These are phyloP conservation scores for Sporothrix sp. DNA, from an alignment of 2,329 filamentous ascomycete species.

Conservation along the genomic window DNA sequence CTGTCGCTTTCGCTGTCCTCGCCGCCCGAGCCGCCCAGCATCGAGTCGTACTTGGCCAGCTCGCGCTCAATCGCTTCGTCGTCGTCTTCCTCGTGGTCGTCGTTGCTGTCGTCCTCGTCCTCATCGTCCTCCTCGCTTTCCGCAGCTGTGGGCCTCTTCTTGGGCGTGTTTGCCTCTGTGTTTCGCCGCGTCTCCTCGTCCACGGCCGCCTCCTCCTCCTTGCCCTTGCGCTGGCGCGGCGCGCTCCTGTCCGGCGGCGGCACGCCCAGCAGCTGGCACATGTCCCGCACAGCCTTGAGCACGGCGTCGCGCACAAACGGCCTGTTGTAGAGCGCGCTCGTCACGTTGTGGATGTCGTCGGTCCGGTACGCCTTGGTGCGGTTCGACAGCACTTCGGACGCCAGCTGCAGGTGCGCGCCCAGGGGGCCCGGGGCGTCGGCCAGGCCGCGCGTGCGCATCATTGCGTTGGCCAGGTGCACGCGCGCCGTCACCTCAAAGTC, in stretches of 20 bases:
- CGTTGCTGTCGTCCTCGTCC: conserved; percentile 26
- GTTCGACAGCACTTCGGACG: conserved; percentile 37
- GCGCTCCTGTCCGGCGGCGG: conserved; percentile 31
- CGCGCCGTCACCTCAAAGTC: conserved; percentile 49
- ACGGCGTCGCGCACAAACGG: conserved; percentile 40
- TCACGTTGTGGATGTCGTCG: conserved; percentile 51
- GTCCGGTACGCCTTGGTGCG: conserved; percentile 39
- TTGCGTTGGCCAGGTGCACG: conserved; percentile 44
- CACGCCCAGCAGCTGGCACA: conserved; percentile 41
- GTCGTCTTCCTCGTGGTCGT: conserved; percentile 25
- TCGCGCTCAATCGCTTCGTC: conserved; percentile 13
- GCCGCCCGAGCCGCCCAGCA: conserved; percentile 17
- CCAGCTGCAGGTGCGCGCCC: conserved; percentile 8
- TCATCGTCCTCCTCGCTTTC: neutral
- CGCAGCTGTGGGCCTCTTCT: neutral
- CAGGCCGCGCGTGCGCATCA: conserved; percentile 44
- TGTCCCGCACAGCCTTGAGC: conserved; percentile 37
- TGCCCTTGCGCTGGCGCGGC: conserved; percentile 23
- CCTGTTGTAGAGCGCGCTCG: conserved; percentile 46
- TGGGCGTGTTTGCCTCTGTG: neutral
- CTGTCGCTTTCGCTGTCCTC: conserved; percentile 20
- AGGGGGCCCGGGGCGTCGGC: conserved; percentile 41
- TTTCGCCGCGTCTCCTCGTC: neutral
- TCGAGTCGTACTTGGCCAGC: conserved; percentile 8
- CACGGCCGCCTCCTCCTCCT: neutral